phyloP scores from a whole-genome alignment of 495 filamentous ascomycete species.

The Cenococcum geophilum region DNA sequence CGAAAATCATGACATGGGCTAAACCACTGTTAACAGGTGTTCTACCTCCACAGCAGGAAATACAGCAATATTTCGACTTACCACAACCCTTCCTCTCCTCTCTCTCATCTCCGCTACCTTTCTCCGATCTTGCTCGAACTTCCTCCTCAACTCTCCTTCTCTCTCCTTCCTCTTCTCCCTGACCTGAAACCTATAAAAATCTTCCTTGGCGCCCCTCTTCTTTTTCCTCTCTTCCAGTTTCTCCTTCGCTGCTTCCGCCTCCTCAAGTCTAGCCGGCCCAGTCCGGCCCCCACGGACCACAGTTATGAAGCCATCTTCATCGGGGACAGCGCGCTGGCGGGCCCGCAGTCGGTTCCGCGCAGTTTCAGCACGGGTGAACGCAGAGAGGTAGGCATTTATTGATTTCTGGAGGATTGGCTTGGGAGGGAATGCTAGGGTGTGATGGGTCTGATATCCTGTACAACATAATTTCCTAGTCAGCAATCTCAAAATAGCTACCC shows the following conservation, averaged over 20 bases:
- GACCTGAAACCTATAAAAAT: conserved; percentile 93
- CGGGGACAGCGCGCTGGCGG: conserved; percentile 64
- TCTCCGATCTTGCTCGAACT: conserved; percentile 60
- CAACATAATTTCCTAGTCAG: conserved; percentile 4
- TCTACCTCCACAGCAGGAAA: background rate
- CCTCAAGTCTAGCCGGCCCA: conserved; percentile 67
- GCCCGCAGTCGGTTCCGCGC: conserved; percentile 58
- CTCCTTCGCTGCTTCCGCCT: conserved; percentile 63
- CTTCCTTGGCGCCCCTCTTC: conserved; percentile 54
- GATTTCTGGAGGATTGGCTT: conserved; percentile 55
- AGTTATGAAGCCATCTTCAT: conserved; percentile 93
- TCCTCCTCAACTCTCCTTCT: conserved; percentile 59
- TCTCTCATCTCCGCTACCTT: conserved; percentile 55
- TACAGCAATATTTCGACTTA: conserved; percentile 1
- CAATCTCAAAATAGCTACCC: conserved; percentile 1
- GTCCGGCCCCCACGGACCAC: conserved; percentile 72
- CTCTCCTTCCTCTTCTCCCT: conserved; percentile 82
- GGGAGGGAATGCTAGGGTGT: conserved; percentile 63
- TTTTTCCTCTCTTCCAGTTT: conserved; percentile 69
- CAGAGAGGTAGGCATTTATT: conserved; percentile 75
- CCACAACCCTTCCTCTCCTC: conserved; percentile 47
- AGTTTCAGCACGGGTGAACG: conserved; percentile 57
- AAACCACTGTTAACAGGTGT: background rate
- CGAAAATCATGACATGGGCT: background rate
- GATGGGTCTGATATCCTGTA: conserved; percentile 56